Percentiles rank a stretch among this genome's conserved stretches.
These are phyloP conservation scores for Stephania japonica DNA, from an alignment of 164 flowering plant species.

Conservation along the genomic window DNA sequence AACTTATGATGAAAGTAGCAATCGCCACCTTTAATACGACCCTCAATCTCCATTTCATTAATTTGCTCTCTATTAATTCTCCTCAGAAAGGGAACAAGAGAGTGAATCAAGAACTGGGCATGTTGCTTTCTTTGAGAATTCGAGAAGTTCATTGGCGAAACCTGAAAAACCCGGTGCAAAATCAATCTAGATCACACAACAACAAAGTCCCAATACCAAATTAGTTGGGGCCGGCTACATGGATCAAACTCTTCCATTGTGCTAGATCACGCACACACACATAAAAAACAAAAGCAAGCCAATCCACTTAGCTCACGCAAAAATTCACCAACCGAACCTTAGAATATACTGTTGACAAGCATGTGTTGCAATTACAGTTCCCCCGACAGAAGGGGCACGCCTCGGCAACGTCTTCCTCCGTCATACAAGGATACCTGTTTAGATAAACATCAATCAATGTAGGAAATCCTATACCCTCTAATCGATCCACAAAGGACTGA, in stretches of 20 bases:
- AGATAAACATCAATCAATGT: no score
- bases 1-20: neutral
- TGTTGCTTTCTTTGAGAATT: conserved; percentile 35
- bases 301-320: neutral
- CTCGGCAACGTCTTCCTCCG: conserved; percentile 39
- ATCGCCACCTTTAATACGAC: conserved; percentile 43
- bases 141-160: conserved; percentile 27
- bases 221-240: no score
- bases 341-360: conserved; percentile 41
- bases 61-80: conserved; percentile 48
- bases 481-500: no score
- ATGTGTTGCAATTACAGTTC: conserved; percentile 63
- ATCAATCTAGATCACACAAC: neutral
- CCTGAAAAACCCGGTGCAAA: conserved; percentile 25
- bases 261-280: neutral
- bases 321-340: conserved; percentile 31
- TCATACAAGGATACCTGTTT: conserved; percentile 50
- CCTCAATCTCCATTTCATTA: conserved; percentile 54
- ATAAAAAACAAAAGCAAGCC: no score
- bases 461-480: neutral
- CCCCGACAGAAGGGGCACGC: conserved; percentile 62
- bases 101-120: conserved; percentile 39
- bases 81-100: conserved; percentile 52
- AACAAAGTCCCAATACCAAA: no score
- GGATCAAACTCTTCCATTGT: no score